Percentiles rank a stretch among this genome's conserved stretches.
These are phyloP conservation scores for Pinus tabuliformis DNA, from an alignment of 75 land plant genomes.

Conservation along the genomic window DNA sequence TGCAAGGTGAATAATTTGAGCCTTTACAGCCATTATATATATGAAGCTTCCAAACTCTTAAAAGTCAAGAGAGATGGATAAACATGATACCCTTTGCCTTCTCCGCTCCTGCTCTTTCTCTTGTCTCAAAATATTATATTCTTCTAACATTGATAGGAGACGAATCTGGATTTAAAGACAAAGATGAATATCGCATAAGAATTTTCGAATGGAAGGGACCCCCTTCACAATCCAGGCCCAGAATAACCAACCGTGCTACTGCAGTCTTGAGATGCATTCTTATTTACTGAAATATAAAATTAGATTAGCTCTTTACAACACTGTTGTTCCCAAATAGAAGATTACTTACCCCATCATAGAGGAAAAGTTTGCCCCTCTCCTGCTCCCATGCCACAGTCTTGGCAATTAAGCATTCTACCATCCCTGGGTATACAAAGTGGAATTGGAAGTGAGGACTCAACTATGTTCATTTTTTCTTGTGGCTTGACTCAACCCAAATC, in stretches of 20 bases:
- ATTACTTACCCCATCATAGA: constrained; percentile 79
- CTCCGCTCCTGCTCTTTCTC: constrained; percentile 78
- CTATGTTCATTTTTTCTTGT: neutral
- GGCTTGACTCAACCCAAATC: neutral
- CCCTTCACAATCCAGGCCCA: neutral
- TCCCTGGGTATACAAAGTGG: constrained; percentile 29
- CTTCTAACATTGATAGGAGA: constrained; percentile 75
- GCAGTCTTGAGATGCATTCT: too few species aligned
- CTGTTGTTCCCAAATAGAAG: neutral
- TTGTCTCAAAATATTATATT: constrained; percentile 56
- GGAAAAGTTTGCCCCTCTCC: constrained; percentile 63
- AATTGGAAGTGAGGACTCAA: neutral
- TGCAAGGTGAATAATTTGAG: neutral
- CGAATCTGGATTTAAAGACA: constrained; percentile 33
- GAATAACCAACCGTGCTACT: too few species aligned
- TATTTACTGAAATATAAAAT: neutral
- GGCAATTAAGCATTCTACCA: constrained; percentile 57
- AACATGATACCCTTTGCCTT: constrained; percentile 51
- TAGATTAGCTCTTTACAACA: neutral
- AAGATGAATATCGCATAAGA: neutral
- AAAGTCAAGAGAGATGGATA: neutral
- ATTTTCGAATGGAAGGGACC: neutral
- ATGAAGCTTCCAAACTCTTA: neutral
- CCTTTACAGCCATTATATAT: neutral
- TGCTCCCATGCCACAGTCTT: constrained; percentile 72